phyloP scores from a whole-genome alignment of 768 basidiomycete species.

The Suillus americanus region DNA sequence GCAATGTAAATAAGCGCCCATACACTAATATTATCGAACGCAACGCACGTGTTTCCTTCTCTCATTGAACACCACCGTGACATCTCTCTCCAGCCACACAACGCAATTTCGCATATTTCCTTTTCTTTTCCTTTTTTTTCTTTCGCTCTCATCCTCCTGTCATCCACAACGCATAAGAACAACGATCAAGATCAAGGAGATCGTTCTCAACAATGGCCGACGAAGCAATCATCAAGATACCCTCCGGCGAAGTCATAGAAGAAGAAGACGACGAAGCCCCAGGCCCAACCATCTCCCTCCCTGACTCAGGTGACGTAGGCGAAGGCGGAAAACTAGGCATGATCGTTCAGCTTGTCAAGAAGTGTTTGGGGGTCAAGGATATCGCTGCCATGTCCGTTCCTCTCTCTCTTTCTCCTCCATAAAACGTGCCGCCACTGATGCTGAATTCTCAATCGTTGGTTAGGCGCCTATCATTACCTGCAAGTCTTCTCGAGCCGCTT shows the following conservation, averaged over 20 bases:
- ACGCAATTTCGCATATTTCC: not conserved
- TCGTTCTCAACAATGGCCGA: slow-evolving; percentile 18
- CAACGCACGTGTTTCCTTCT: slow-evolving; percentile 3
- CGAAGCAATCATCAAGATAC: slow-evolving; percentile 12
- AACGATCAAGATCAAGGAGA: not conserved
- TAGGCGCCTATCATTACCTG: slow-evolving; percentile 91
- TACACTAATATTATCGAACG: not conserved
- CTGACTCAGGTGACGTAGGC: slow-evolving; percentile 66
- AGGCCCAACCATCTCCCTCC: slow-evolving; percentile 61
- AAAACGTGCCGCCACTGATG: slow-evolving; percentile 8
- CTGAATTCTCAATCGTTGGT: slow-evolving; percentile 13
- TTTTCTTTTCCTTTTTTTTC: slow-evolving; percentile 8
- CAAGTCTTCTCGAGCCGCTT: slow-evolving; percentile 89
- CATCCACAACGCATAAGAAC: not conserved
- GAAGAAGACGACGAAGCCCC: slow-evolving; percentile 55
- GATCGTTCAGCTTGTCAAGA: slow-evolving; percentile 89
- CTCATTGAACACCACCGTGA: not conserved
- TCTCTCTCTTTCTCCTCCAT: not conserved
- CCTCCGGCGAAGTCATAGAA: slow-evolving; percentile 11
- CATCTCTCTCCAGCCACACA: not conserved
- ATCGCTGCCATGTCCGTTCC: slow-evolving; percentile 84
- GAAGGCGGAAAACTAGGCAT: slow-evolving; percentile 94
- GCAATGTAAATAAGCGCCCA: not conserved
- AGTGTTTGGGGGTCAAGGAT: slow-evolving; percentile 91
- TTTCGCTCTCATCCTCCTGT: not conserved